phyloP scores from a whole-genome alignment of 2,329 filamentous ascomycete species.

The Monilinia polystroma region DNA sequence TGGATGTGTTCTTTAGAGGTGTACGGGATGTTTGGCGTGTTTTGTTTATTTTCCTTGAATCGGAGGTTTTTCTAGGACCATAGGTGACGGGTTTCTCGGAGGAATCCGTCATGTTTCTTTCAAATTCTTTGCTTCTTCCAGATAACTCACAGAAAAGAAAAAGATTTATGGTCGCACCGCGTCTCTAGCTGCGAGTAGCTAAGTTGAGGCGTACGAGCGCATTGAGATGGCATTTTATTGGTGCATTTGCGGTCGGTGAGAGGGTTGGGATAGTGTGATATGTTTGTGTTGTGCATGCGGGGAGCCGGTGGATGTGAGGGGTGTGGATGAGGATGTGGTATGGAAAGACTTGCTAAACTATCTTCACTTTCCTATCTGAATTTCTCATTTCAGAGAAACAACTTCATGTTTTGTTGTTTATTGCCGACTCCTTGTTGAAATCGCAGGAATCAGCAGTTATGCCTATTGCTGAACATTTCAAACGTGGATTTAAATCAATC shows the following conservation, averaged over 20 bases:
- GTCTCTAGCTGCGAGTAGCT: too few species aligned
- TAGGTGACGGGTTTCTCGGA: too few species aligned
- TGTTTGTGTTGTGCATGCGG: neutral
- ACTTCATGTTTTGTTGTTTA: neutral
- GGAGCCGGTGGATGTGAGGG: neutral
- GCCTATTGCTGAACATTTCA: neutral
- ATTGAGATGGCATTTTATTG: neutral
- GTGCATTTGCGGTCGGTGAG: neutral
- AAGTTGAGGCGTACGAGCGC: neutral
- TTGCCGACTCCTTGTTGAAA: neutral
- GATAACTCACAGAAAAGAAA: too few species aligned
- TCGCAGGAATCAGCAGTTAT: neutral
- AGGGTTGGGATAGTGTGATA: neutral
- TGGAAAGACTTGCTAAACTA: neutral
- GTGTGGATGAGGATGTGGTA: slow-evolving; percentile 1
- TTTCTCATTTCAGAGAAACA: neutral
- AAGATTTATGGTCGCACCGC: too few species aligned
- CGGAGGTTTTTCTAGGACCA: too few species aligned
- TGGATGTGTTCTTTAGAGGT: too few species aligned
- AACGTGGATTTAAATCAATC: neutral
- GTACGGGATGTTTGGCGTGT: too few species aligned
- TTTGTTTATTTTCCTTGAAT: too few species aligned
- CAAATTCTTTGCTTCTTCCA: too few species aligned
- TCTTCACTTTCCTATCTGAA: neutral
- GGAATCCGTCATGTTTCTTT: too few species aligned